Evolutionary conservation across 345 rosid species (phyloP).

Genomic region (Boechera divaricarpa): DNA sequence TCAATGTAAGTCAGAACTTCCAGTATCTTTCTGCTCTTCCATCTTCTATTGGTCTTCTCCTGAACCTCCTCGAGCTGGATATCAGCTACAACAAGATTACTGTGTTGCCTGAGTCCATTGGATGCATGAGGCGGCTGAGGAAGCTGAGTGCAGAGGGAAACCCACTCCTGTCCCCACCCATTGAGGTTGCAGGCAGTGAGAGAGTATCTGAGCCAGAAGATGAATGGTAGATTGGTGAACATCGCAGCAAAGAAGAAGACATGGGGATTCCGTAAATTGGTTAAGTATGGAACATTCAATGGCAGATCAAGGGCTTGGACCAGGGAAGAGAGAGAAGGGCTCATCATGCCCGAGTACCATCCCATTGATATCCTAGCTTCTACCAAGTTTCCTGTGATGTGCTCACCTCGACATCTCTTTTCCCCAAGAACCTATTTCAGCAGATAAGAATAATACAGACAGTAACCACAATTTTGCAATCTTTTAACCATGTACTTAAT

Average conservation of each 20-base stretch:
- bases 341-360: conserved; percentile 54
- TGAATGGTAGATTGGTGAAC: conserved; percentile 46
- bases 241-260: conserved; percentile 57
- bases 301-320: conserved; percentile 41
- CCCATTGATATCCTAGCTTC: conserved; percentile 64
- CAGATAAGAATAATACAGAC: conserved; percentile 30
- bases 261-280: conserved; percentile 71
- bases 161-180: conserved; percentile 75
- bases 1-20: conserved; percentile 85
- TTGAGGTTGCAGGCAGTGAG: conserved; percentile 67
- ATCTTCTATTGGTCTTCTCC: conserved; percentile 69
- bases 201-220: conserved; percentile 68
- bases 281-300: conserved; percentile 64
- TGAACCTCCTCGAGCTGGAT: conserved; percentile 71
- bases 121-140: conserved; percentile 70
- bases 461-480: conserved; percentile 16
- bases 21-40: conserved; percentile 68
- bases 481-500: conserved; percentile 28
- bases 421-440: conserved; percentile 58
- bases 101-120: conserved; percentile 69
- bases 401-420: conserved; percentile 74
- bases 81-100: conserved; percentile 71
- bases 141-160: conserved; percentile 81
- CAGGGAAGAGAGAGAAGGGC: conserved; percentile 58
- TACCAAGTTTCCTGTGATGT: conserved; percentile 60